Evolutionary conservation across 805 yeast genomes (phyloP), one percentile per base, ranked within the genome.

Genomic region (Lipomyces japonicus): DNA sequence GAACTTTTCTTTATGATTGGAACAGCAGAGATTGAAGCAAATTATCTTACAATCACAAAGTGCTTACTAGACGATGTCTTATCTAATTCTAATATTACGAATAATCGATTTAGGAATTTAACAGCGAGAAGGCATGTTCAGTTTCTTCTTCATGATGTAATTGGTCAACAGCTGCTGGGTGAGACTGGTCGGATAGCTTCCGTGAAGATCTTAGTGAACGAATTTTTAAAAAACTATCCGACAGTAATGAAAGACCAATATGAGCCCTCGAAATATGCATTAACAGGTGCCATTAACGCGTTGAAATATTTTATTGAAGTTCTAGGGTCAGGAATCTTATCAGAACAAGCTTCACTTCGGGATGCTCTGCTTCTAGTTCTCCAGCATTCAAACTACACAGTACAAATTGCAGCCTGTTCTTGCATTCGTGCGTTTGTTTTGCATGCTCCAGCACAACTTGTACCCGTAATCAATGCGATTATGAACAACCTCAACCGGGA

Each of bases 251-350:
- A 56, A 28, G 59, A 58, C 10, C 56, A 55, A 26, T 43, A 41
- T n/a, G 60, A 53, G 37, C 61, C 62, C 6, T 40, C 60, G 2
- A 55, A 57, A 34, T 56, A 57, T 25, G 51, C 60, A 12, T 45
- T 63, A 1, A 50, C 58, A 3, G 60, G 59, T 1, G 55, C 64
- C 5, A 39, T 65, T 22, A 47, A 46, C 22, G 50, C 63, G 18
- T 43, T 63, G 6, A 42, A 46, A 21, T 58, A 48, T 12, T 40
- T 67, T 12, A 51, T 65, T 7, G 46, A 51, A 18, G 35, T 48
- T 4, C 55, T 67, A 14, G 69, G 70, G 3, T 57, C 69, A 1
- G 68, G 68, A 1, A 39, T 67, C 9, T 39, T 60, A 6, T 39
- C 65, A 10, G 39, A 60, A 36, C 57, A 52, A 21, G 42, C 38